Conservation (phyloP, 306 rosid genomes). For the Sophora flavescens region DNA sequence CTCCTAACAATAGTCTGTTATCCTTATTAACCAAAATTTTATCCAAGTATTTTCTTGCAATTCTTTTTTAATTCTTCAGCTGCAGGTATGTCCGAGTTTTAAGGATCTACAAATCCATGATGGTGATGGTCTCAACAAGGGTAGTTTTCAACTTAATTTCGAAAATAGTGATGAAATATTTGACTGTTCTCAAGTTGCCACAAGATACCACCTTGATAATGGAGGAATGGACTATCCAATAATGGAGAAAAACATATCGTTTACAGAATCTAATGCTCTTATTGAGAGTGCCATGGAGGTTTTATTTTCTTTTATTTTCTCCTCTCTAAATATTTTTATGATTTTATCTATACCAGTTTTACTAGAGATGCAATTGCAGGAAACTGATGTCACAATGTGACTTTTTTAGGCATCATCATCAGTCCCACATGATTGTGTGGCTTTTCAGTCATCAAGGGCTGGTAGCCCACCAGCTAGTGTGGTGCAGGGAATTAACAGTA, state of each 20-base stretch:
- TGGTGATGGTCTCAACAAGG: constrained; percentile 62
- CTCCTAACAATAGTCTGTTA: constrained; percentile 11
- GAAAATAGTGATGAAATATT: constrained; percentile 61
- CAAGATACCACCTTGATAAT: constrained; percentile 60
- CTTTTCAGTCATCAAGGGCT: constrained; percentile 59
- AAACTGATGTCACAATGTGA: constrained; percentile 43
- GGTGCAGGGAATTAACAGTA: constrained; percentile 55
- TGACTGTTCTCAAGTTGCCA: constrained; percentile 56
- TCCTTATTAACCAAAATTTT: constrained; percentile 22
- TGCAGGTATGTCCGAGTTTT: constrained; percentile 60
- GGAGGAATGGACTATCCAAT: constrained; percentile 66
- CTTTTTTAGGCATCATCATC: constrained; percentile 70
- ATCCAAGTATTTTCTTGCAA: background rate
- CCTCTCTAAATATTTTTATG: background rate
- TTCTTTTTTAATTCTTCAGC: constrained; percentile 11
- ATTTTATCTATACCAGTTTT: constrained; percentile 19
- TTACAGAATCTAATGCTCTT: constrained; percentile 65
- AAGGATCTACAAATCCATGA: constrained; percentile 60
- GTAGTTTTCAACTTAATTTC: constrained; percentile 51
- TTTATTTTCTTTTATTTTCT: constrained; percentile 32
- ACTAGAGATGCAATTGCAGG: constrained; percentile 1
- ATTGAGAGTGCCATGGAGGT: constrained; percentile 75
- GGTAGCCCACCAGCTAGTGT: constrained; percentile 53
- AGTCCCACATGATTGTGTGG: constrained; percentile 60
- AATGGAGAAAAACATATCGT: constrained; percentile 64